Evolutionary conservation across 2,329 filamentous ascomycete species (phyloP), one percentile per base, ranked within the genome.

Genomic region (Periconia macrospinosa): DNA sequence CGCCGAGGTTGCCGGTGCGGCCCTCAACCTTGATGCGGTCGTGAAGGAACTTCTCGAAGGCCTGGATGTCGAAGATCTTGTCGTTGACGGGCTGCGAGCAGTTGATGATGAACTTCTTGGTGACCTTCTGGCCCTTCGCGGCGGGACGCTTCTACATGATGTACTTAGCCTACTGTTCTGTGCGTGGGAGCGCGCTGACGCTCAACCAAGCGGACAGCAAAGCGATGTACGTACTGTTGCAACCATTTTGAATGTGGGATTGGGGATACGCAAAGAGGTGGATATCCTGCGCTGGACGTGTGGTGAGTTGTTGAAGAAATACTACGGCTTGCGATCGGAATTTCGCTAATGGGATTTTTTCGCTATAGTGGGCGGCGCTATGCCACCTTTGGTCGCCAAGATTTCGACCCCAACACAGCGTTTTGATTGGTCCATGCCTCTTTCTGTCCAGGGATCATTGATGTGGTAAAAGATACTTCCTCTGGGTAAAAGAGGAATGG

Each of bases 1-100:
- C 94, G 77, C 94, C 94, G 70, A 99, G 90, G 88, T 99, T 97
- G 73, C 92, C 92, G 76, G 93, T 92, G 77, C 92, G 93, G 83
- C 93, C 93, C 70, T 97, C 94, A 72, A 99, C 92, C 91, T 99
- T 99, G 88, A 99, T 96, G 83, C 90, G 92, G 82, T 97, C 94
- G 86, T 97, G 92, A 63, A 99, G 90, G 90, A 99, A 99, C 88
- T 97, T 97, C 84, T 97, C 92, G 80, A 99, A 99, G 70, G 92
- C 92, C 73, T 90, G 87, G 78, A 96, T 88, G 80, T 99, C 94
- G 87, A 99, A 97, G 87, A 99, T 99, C 89, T 97, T 97, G 87
- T 99, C 94, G 83, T 87, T 90, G 71, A 92, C 92, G 74, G 94
- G 94, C 83, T 97, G 93, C 75, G 91, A 92, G 80, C 92, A 93